Evolutionary conservation across 169 alveolate species (phyloP), one percentile per base, ranked within the genome.

Genomic region (Babesia caballi): DNA sequence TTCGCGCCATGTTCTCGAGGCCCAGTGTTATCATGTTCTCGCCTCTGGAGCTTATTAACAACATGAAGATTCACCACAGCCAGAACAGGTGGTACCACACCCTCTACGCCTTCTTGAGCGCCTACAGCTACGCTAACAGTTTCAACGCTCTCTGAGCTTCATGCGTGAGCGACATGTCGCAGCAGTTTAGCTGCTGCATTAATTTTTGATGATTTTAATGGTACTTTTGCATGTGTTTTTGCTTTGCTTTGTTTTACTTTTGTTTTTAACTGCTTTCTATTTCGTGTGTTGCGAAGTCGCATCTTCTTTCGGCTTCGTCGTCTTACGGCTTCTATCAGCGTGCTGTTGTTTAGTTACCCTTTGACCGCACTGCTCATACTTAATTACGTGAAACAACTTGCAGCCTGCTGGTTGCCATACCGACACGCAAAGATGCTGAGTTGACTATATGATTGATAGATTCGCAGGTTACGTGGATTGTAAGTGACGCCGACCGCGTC

Each of bases 51-150:
- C 19, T 32, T 2, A 2, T 21, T 25, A 23, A 14, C 35, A 69
- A 66, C 38, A 41, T 60, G 81, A 28, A 8, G 32, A 30, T 58
- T 25, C 52, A 81, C 35, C 35, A 8, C 19, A 36, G 72, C 40
- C 73, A 72, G 27, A 6, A 21, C 32, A 53, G 68, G 49, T 30
- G 61, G 54, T 50, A 81, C 38, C 44, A 27, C 2, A 65, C 73
- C 19, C 28, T 71, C 46, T 60, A 59, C 59, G 3, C 66, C 11
- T 47, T 63, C 19, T 72, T 81, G 40, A 50, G 68, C 25, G 15
- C 74, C 17, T 71, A 81, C 61, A 47, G 68, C 32, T 81, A 81
- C 44, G 46, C 52, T 0, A 81, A 81, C 42, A 9, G 75, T 0
- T 81, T 38, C 60, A 1, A 0, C 1, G 0, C 12, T 8, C 15